phyloP scores from a whole-genome alignment of 140 eudicot species.

The Anethum foeniculum region DNA sequence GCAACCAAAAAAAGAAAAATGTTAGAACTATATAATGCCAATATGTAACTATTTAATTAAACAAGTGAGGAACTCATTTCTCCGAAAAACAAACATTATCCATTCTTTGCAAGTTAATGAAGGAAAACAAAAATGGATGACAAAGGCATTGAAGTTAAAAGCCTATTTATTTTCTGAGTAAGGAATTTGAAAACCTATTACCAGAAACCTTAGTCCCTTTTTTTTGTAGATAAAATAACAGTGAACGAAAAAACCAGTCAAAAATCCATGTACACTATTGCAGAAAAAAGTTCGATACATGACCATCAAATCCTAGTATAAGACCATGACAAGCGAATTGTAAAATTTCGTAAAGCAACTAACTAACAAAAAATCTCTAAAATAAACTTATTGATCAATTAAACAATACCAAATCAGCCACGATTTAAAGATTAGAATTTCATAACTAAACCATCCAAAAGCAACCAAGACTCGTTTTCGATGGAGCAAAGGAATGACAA shows the following conservation, averaged over 20 bases:
- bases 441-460: too few relatives aligned
- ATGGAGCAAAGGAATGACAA: too few relatives aligned
- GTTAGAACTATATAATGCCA: constrained; percentile 1
- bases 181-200: background rate
- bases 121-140: background rate
- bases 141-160: background rate
- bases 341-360: background rate
- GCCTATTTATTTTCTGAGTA: background rate
- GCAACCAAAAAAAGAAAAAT: constrained; percentile 24
- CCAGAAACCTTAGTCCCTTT: background rate
- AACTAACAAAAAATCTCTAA: background rate
- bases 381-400: background rate
- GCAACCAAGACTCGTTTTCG: too few relatives aligned
- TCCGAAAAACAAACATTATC: background rate
- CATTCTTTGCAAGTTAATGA: background rate
- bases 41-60: background rate
- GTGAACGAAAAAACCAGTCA: background rate
- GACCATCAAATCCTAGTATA: background rate
- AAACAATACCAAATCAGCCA: background rate
- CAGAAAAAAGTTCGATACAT: background rate
- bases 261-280: background rate
- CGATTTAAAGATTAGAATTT: too few relatives aligned
- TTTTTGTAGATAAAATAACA: background rate
- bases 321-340: background rate
- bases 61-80: background rate